Conservation (phyloP, 768 basidiomycete genomes). For the Dacryopinax spathularia region DNA sequence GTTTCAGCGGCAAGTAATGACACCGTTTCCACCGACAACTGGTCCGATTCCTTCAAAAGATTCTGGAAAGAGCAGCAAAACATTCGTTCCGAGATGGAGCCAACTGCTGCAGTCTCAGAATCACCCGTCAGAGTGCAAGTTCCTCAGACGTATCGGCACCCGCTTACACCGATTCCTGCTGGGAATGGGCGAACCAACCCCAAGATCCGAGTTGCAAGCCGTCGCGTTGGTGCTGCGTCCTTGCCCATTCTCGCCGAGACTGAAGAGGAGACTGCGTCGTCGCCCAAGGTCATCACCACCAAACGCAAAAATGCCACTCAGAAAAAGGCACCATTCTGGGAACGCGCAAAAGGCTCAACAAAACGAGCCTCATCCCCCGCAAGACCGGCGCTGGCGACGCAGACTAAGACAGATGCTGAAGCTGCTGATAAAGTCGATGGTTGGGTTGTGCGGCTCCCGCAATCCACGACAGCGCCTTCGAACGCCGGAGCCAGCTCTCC, state of each 20-base stretch:
- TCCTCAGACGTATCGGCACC: neutral
- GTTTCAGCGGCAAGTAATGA: neutral
- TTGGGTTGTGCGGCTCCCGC: neutral
- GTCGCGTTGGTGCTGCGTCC: neutral
- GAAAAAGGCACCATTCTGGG: neutral
- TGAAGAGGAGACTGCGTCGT: neutral
- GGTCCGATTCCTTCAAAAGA: neutral
- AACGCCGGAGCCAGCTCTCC: neutral
- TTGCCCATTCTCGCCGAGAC: neutral
- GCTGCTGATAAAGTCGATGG: neutral
- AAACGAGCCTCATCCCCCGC: neutral
- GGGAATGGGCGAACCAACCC: neutral
- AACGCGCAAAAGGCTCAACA: neutral
- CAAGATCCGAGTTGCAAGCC: neutral
- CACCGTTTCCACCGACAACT: neutral
- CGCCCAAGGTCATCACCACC: neutral
- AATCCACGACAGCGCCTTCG: neutral
- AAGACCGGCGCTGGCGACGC: neutral
- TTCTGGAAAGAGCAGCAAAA: slow-evolving; percentile 5
- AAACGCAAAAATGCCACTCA: neutral
- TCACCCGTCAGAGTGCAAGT: neutral
- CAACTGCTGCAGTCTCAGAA: neutral
- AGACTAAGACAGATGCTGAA: neutral
- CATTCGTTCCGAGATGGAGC: neutral
- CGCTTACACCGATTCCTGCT: neutral